phyloP scores from a whole-genome alignment of 768 basidiomycete genomes.

The Pleurotus sapidus region DNA sequence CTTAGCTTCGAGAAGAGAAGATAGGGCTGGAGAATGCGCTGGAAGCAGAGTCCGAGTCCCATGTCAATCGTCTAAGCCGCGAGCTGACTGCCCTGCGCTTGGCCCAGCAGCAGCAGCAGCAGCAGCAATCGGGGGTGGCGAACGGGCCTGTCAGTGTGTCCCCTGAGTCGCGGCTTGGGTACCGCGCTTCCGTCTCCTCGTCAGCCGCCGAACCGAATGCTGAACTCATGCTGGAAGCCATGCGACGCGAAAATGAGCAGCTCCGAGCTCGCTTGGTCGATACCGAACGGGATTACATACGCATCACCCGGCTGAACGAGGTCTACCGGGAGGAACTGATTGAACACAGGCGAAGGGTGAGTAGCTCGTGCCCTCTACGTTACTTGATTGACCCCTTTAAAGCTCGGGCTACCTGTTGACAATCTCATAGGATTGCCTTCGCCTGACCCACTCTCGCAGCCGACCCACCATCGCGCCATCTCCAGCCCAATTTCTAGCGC shows the following conservation, averaged over 20 bases:
- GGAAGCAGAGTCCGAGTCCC: constrained; percentile 84
- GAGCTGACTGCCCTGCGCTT: constrained; percentile 66
- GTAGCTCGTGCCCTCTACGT: constrained; percentile 26
- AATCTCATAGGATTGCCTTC: constrained; percentile 72
- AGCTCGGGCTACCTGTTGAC: constrained; percentile 79
- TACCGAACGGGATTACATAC: constrained; percentile 75
- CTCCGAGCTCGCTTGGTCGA: constrained; percentile 64
- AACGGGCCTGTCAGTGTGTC: constrained; percentile 26
- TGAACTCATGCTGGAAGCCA: constrained; percentile 70
- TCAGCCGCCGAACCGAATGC: constrained; percentile 28
- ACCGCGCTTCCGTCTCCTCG: constrained; percentile 22
- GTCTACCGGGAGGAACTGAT: constrained; percentile 84
- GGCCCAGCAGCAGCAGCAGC: constrained; percentile 52
- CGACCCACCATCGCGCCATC: constrained; percentile 56
- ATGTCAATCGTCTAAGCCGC: constrained; percentile 73
- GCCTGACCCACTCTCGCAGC: constrained; percentile 67
- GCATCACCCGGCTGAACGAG: constrained; percentile 73
- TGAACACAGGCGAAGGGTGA: constrained; percentile 69
- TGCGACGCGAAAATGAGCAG: constrained; percentile 78
- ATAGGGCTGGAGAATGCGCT: constrained; percentile 77
- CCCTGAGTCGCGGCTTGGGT: constrained; percentile 28
- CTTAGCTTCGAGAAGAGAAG: constrained; percentile 79
- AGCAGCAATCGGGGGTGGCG: constrained; percentile 19
- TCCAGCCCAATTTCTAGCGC: constrained; percentile 23
- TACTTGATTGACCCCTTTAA: constrained; percentile 7